A percentile compares a stretch with the other conserved stretches of the same genome.
Conservation (phyloP, 1,284 basidiomycete species). For the Tilletia walkeri region DNA sequence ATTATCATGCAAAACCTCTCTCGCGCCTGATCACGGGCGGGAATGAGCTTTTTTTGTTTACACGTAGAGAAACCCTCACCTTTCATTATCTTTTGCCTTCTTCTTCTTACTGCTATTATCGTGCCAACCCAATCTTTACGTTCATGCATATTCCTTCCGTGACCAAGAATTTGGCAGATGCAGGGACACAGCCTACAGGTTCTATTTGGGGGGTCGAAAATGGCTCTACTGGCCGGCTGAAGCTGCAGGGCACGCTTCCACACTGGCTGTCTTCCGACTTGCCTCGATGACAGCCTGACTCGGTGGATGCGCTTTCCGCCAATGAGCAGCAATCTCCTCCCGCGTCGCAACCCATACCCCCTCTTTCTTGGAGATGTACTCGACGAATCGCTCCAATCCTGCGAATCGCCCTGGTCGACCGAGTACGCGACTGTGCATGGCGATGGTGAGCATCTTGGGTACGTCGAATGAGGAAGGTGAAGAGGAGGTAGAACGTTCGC, state of each 20-base stretch:
- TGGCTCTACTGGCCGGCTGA: not conserved
- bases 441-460: conserved; percentile 58
- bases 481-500: conserved; percentile 20
- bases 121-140: too few relatives aligned
- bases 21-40: not conserved
- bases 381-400: conserved; percentile 56
- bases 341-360: conserved; percentile 58
- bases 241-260: not conserved
- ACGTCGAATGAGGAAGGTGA: conserved; percentile 27
- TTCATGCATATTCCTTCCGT: not conserved
- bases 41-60: not conserved
- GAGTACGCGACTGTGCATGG: conserved; percentile 57
- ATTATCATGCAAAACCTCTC: not conserved
- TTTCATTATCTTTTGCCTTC: too few relatives aligned
- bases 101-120: too few relatives aligned
- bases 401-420: conserved; percentile 58
- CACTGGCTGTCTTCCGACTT: not conserved
- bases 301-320: conserved; percentile 58
- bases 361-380: conserved; percentile 52
- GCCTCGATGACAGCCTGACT: conserved; percentile 56
- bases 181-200: not conserved
- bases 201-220: too few relatives aligned
- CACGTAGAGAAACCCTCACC: too few relatives aligned
- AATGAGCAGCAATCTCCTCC: conserved; percentile 57
- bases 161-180: not conserved